Evolutionary conservation across 805 yeast genomes (phyloP).

Genomic region (Starmerella geochares): DNA sequence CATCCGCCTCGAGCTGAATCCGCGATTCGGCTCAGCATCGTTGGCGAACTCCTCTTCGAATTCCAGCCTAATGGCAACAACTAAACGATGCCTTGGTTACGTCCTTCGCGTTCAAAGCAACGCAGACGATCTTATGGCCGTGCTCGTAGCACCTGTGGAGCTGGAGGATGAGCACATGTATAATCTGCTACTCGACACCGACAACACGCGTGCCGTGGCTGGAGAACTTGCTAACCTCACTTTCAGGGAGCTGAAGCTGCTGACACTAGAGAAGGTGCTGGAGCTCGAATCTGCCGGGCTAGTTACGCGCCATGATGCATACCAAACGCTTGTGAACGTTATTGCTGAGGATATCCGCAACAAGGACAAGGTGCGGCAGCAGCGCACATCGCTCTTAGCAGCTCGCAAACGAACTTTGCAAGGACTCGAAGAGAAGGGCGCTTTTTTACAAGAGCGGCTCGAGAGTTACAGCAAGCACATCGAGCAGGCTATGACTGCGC

Average conservation of each 20-base stretch:
- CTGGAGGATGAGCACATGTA: constrained; percentile 51
- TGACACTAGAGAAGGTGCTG: constrained; percentile 62
- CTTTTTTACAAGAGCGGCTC: constrained; percentile 36
- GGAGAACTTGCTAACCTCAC: constrained; percentile 30
- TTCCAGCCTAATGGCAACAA: constrained; percentile 28
- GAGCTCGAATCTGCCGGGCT: constrained; percentile 62
- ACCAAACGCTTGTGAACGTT: constrained; percentile 69
- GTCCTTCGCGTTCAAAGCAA: constrained; percentile 66
- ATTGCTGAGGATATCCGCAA: constrained; percentile 69
- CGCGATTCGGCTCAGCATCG: constrained; percentile 37
- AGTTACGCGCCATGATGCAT: constrained; percentile 56
- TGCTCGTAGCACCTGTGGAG: constrained; percentile 55
- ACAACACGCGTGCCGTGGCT: constrained; percentile 20
- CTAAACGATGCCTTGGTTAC: constrained; percentile 71
- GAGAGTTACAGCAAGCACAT: constrained; percentile 40
- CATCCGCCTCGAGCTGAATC: constrained; percentile 50
- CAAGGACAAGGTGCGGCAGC: constrained; percentile 43
- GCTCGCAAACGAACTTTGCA: constrained; percentile 39
- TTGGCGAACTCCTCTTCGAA: constrained; percentile 28
- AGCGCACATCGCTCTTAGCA: constrained; percentile 39
- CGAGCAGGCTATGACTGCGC: constrained; percentile 41
- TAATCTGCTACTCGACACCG: constrained; percentile 21
- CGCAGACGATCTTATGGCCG: constrained; percentile 56
- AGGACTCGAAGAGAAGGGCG: constrained; percentile 39
- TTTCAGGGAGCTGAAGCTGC: constrained; percentile 67